Evolutionary conservation across 768 basidiomycete genomes (phyloP).

Genomic region (Rhodotorula kratochvilovae): DNA sequence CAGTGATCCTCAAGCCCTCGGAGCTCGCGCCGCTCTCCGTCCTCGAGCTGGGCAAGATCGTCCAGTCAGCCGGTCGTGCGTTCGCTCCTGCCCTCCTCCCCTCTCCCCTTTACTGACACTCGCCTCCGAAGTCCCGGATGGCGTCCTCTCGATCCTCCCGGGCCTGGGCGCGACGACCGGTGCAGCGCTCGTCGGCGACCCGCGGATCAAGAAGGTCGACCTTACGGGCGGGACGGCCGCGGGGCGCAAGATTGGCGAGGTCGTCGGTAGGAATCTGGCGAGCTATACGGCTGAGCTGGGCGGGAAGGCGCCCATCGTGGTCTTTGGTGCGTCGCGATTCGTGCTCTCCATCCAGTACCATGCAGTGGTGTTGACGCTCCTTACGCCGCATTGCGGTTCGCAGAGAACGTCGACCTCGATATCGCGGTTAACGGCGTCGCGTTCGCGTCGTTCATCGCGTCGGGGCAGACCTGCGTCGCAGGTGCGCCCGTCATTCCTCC

Average conservation of each 20-base stretch:
- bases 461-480: conserved; percentile 58
- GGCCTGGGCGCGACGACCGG: conserved; percentile 67
- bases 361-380: neutral
- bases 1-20: conserved; percentile 32
- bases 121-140: conserved; percentile 62
- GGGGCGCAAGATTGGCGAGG: conserved; percentile 66
- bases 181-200: conserved; percentile 61
- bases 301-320: conserved; percentile 65
- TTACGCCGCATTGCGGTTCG: too few relatives aligned
- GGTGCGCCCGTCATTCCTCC: neutral
- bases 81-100: neutral
- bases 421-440: conserved; percentile 77
- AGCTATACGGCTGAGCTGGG: conserved; percentile 78
- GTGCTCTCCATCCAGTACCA: neutral
- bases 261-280: conserved; percentile 69
- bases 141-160: conserved; percentile 68
- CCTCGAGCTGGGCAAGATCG: conserved; percentile 67
- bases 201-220: conserved; percentile 71
- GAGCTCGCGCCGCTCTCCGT: conserved; percentile 74
- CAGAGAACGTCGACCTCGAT: conserved; percentile 63
- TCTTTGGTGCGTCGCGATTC: conserved; percentile 53
- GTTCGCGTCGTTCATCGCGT: conserved; percentile 78
- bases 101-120: neutral
- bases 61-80: conserved; percentile 63
- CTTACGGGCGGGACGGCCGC: conserved; percentile 64